A percentile compares a stretch with the other conserved stretches of the same genome.
These are phyloP conservation scores for Moniliophthora roreri DNA, from an alignment of 1,284 basidiomycete species.

Conservation along the genomic window DNA sequence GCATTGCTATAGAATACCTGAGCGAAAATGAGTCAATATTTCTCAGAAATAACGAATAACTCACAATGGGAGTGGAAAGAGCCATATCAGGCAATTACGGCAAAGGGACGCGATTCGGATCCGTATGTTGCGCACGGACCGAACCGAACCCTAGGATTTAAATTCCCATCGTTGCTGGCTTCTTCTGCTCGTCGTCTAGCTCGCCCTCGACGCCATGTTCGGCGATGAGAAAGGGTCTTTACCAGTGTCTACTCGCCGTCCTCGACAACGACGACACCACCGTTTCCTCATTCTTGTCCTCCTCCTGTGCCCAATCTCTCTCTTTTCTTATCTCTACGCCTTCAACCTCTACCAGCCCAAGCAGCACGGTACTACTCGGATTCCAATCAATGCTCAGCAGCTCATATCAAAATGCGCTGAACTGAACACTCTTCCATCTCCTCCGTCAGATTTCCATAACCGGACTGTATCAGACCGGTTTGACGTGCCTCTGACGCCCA, in stretches of 20 bases:
- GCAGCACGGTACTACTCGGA: not conserved
- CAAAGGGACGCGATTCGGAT: too few relatives aligned
- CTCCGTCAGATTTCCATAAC: conserved; percentile 44
- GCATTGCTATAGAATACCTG: too few relatives aligned
- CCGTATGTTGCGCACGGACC: too few relatives aligned
- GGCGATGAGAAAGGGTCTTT: not conserved
- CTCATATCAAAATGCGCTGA: conserved; percentile 30
- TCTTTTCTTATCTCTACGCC: not conserved
- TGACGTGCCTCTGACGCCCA: conserved; percentile 53
- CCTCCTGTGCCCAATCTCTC: not conserved
- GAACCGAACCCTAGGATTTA: too few relatives aligned
- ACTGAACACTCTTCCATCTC: conserved; percentile 37
- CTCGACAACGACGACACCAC: not conserved
- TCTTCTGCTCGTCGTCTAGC: too few relatives aligned
- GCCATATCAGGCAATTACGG: too few relatives aligned
- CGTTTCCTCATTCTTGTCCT: not conserved
- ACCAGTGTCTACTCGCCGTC: not conserved
- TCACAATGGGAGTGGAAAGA: too few relatives aligned
- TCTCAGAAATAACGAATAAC: too few relatives aligned
- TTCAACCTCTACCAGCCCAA: not conserved
- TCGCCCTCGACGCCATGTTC: too few relatives aligned
- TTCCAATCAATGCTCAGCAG: conserved; percentile 33
- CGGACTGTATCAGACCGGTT: conserved; percentile 67
- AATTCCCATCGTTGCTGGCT: too few relatives aligned
- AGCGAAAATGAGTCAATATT: too few relatives aligned